phyloP scores from a whole-genome alignment of 176 grass and related monocot genomes.

The Puccinellia tenuiflora region DNA sequence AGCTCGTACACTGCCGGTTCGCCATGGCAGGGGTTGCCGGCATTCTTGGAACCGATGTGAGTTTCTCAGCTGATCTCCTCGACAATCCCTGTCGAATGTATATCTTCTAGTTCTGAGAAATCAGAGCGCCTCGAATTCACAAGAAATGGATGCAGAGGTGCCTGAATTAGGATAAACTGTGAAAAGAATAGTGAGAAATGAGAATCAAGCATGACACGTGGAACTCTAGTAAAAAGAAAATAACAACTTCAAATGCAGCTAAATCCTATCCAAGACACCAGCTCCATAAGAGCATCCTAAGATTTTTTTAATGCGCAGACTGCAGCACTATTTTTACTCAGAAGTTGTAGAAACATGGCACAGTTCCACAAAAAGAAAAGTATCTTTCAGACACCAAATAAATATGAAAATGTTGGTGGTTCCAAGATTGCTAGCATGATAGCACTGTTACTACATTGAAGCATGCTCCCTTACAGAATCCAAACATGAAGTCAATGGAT shows the following conservation, averaged over 20 bases:
- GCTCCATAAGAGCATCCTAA: background rate
- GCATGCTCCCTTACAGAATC: background rate
- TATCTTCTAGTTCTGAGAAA: background rate
- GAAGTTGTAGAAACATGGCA: background rate
- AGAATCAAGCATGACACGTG: background rate
- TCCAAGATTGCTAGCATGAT: background rate
- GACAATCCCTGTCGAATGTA: background rate
- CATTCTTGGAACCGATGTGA: slow-evolving; percentile 45
- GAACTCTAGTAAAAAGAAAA: background rate
- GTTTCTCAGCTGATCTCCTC: background rate
- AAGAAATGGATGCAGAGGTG: background rate
- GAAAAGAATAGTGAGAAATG: background rate
- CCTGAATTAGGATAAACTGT: background rate
- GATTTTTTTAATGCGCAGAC: background rate
- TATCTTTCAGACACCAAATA: background rate
- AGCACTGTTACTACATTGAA: background rate
- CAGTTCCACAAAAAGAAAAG: background rate
- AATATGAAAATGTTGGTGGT: background rate
- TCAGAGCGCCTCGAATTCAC: background rate
- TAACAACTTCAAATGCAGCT: background rate
- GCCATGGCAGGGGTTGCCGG: slow-evolving; percentile 67
- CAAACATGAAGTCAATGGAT: background rate
- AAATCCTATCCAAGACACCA: background rate
- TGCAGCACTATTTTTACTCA: background rate
- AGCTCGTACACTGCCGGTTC: slow-evolving; percentile 87